Conservation (phyloP, 768 basidiomycete species). For the Tricholoma sp. region DNA sequence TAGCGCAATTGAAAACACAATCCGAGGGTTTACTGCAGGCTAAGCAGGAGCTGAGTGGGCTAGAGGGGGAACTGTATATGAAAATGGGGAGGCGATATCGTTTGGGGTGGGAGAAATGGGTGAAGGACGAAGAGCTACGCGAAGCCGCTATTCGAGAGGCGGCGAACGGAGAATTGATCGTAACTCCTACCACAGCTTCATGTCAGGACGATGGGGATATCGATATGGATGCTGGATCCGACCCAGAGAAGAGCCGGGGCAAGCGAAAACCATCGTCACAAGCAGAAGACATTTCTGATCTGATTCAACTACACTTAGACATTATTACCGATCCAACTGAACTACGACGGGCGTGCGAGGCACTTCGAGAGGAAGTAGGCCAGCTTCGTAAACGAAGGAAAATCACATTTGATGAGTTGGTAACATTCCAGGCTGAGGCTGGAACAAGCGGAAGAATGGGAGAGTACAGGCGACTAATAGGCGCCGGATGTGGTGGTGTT, state of each 20-base stretch:
- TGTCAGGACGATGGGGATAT: constrained; percentile 44
- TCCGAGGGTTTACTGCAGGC: constrained; percentile 62
- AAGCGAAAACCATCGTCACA: constrained; percentile 48
- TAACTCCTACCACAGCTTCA: constrained; percentile 39
- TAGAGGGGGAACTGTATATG: constrained; percentile 60
- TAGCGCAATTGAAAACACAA: constrained; percentile 62
- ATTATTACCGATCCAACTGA: constrained; percentile 55
- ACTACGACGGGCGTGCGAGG: constrained; percentile 50
- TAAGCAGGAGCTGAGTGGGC: constrained; percentile 49
- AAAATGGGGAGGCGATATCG: constrained; percentile 84
- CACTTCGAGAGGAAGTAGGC: constrained; percentile 58
- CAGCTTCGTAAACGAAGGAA: constrained; percentile 66
- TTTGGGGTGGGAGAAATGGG: constrained; percentile 91
- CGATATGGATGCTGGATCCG: constrained; percentile 30
- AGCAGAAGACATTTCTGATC: constrained; percentile 60
- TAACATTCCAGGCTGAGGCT: constrained; percentile 80
- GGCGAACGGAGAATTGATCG: constrained; percentile 50
- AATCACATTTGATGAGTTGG: constrained; percentile 69
- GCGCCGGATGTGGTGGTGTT: constrained; percentile 85
- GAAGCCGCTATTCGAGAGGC: constrained; percentile 65
- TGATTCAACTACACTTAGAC: constrained; percentile 51
- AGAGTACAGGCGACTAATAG: constrained; percentile 85
- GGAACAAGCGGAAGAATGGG: constrained; percentile 87
- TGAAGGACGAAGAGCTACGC: constrained; percentile 76
- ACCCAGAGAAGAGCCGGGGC: constrained; percentile 44